Base-by-base conservation (phyloP, 1,139 yeast species). In the Torulaspora globosa region DNA sequence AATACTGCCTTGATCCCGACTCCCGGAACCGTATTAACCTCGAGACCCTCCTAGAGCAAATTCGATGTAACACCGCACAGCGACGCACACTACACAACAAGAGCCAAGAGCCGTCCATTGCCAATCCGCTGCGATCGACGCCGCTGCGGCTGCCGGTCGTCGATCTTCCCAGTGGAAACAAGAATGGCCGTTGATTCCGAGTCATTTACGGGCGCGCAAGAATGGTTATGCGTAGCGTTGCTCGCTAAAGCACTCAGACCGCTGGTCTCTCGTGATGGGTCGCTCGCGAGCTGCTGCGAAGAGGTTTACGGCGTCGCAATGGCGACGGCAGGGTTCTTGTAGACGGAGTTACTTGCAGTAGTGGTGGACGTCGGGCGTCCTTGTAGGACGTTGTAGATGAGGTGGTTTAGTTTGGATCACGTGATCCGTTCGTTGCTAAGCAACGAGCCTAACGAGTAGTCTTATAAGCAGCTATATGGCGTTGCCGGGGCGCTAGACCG, bases 211-310 rank as follows among this genome's bases (percentile, higher is more conserved):
- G 18, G 21, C 12, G 16, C 15, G 16, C 21, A 31, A 31, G 34
- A 31, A 31, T 16, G 34, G 34, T 10, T 16, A 12, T 6, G 21
- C 33, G 33, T 30, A 16, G 23, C 34, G 11, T 31, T 18, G 34
- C 33, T 30, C 33, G 33, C 18, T 31, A 31, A 31, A 16, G 34
- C 34, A 31, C 34, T 31, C 34, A 31, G 32, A n/a, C 15, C n/a
- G 34, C n/a, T 12, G 34, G 19, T 16, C 7, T n/a, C 34, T 16
- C 12, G 21, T 21, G 23, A 21, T 8, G 23, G n/a, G 23, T 21
- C 23, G 12, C 19, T 11, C 12, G 21, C 5, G 23, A 8, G 8
- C 11, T 16, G 7, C 21, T 16, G 9, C 5, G 12, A 31, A 18
- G 21, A 31, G n/a, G 12, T 12, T n/a, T 15, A 15, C 15, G 33